Conservation (phyloP, 2,329 filamentous ascomycete species). For the Fusarium sp. region DNA sequence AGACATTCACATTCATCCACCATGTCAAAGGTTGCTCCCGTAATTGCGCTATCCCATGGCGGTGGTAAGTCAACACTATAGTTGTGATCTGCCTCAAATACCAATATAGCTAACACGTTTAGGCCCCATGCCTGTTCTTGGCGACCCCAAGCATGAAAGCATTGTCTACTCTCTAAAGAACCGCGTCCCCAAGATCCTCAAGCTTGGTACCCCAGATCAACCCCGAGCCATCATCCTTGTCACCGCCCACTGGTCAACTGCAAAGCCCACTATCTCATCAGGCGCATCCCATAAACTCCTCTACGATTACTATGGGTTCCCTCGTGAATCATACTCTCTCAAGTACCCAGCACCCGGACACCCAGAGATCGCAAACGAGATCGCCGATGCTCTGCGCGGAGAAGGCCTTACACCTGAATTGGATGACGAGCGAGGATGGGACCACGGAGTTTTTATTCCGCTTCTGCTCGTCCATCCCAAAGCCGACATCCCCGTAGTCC, state of each 20-base stretch:
- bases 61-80: constrained; percentile 48
- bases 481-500: constrained; percentile 64
- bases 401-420: constrained; percentile 56
- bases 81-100: background rate
- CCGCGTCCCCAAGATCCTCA: constrained; percentile 64
- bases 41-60: constrained; percentile 60
- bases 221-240: constrained; percentile 64
- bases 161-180: constrained; percentile 62
- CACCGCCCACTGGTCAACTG: constrained; percentile 66
- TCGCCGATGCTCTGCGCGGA: constrained; percentile 55
- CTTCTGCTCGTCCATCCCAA: constrained; percentile 62
- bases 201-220: constrained; percentile 59
- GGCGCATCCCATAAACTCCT: constrained; percentile 56
- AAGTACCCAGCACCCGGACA: constrained; percentile 66
- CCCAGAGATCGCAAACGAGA: constrained; percentile 60
- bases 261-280: constrained; percentile 60
- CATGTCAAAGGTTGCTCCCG: constrained; percentile 54
- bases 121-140: constrained; percentile 67
- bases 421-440: constrained; percentile 59
- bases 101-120: background rate
- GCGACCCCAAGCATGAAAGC: constrained; percentile 60
- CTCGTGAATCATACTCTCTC: constrained; percentile 62
- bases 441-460: constrained; percentile 69
- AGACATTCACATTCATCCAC: constrained; percentile 19
- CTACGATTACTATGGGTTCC: constrained; percentile 70